Conservation (phyloP, 202 grass and related monocot genomes). For the Setaria viridis region DNA sequence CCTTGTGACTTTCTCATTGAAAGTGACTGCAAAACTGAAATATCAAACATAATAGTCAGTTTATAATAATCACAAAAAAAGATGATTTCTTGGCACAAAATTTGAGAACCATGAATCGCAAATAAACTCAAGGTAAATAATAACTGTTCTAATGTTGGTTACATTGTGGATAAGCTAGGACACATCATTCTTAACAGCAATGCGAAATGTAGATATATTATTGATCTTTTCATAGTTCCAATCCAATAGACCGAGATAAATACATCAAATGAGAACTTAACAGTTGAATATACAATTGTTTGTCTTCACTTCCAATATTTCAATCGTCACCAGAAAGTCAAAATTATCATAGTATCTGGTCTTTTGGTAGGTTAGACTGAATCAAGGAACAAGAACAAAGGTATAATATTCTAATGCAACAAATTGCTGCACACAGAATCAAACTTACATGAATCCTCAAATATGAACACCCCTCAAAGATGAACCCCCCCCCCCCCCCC, state of each 20-base stretch:
- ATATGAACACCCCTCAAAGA: too few relatives aligned
- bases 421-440: background rate
- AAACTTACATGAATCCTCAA: background rate
- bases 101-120: background rate
- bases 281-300: background rate
- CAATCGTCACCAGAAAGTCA: background rate
- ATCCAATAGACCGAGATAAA: background rate
- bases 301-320: background rate
- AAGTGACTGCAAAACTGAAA: conserved; percentile 88
- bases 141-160: background rate
- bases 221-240: background rate
- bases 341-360: background rate
- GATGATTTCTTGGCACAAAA: background rate
- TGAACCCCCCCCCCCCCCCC: too few relatives aligned
- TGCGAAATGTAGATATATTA: conserved; percentile 1
- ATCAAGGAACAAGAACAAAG: background rate
- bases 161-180: background rate
- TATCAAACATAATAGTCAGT: conserved; percentile 38
- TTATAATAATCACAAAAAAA: background rate
- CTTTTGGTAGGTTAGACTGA: conserved; percentile 6
- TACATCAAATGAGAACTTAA: conserved; percentile 7
- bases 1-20: conserved; percentile 90
- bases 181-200: background rate
- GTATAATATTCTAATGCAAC: background rate
- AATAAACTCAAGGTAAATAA: conserved; percentile 15